phyloP scores from a whole-genome alignment of 2,329 filamentous ascomycete species.

The Calonectria hawksworthii region DNA sequence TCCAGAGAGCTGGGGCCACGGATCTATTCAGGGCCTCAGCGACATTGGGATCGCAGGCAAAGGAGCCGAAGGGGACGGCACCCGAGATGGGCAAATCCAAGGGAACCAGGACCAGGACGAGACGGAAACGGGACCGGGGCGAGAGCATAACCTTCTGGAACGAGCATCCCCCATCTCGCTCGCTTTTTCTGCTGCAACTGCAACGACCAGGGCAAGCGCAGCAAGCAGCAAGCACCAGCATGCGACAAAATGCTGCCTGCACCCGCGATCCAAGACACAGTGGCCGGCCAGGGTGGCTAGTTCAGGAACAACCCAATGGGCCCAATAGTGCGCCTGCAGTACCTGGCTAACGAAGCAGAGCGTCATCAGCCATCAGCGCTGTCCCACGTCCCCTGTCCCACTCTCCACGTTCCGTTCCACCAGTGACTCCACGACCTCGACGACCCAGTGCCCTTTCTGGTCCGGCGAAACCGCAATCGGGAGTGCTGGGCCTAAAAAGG shows the following conservation, averaged over 20 bases:
- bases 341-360: slow-evolving; percentile 29
- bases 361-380: slow-evolving; percentile 36
- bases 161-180: background rate
- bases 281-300: background rate
- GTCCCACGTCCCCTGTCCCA: slow-evolving; percentile 36
- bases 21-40: slow-evolving; percentile 31
- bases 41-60: slow-evolving; percentile 22
- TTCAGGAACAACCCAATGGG: slow-evolving; percentile 19
- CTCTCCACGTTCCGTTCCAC: slow-evolving; percentile 44
- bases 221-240: background rate
- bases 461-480: slow-evolving; percentile 27
- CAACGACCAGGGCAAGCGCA: background rate
- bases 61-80: slow-evolving; percentile 17
- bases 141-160: slow-evolving; percentile 12
- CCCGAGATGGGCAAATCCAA: slow-evolving; percentile 8
- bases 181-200: background rate
- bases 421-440: slow-evolving; percentile 38
- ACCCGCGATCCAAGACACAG: background rate
- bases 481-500: background rate
- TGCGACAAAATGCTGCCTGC: slow-evolving; percentile 2
- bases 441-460: background rate
- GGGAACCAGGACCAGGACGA: background rate
- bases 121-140: background rate
- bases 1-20: slow-evolving; percentile 34
- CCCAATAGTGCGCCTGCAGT: slow-evolving; percentile 19